Evolutionary conservation across 169 alveolate genomes (phyloP).

Genomic region (Cryptosporidium viatorum): DNA sequence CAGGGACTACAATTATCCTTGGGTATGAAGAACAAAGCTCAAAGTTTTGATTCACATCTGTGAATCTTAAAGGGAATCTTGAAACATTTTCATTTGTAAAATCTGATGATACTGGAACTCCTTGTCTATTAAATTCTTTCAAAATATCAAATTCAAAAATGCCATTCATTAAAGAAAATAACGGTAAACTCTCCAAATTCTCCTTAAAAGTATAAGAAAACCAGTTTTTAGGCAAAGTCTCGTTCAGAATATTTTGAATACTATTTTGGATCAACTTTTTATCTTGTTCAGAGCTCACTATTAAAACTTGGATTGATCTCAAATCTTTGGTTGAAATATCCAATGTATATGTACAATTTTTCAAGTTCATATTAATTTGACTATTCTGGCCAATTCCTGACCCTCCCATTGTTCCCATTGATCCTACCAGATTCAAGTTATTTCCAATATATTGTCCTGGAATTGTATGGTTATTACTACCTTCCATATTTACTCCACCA

Average conservation of each 20-base stretch:
- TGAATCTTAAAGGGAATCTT: constrained; percentile 35
- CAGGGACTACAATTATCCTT: constrained; percentile 77
- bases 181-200: not conserved
- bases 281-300: constrained; percentile 39
- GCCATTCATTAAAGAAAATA: not conserved
- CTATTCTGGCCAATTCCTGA: not conserved
- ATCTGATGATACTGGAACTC: constrained; percentile 15
- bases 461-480: not conserved
- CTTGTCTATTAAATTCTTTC: constrained; percentile 34
- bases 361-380: not conserved
- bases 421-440: not conserved
- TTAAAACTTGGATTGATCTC: constrained; percentile 25
- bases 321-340: constrained; percentile 54
- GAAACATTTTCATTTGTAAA: not conserved
- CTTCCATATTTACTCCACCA: not conserved
- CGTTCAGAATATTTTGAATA: constrained; percentile 15
- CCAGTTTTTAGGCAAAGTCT: not conserved
- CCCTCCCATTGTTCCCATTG: not conserved
- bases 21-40: constrained; percentile 80
- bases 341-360: constrained; percentile 5
- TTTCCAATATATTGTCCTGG: constrained; percentile 1
- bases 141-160: constrained; percentile 27
- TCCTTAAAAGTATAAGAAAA: constrained; percentile 22
- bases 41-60: constrained; percentile 76
- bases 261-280: not conserved